phyloP scores from a whole-genome alignment of 2,329 filamentous ascomycete species.

The Penicillium thymicola region DNA sequence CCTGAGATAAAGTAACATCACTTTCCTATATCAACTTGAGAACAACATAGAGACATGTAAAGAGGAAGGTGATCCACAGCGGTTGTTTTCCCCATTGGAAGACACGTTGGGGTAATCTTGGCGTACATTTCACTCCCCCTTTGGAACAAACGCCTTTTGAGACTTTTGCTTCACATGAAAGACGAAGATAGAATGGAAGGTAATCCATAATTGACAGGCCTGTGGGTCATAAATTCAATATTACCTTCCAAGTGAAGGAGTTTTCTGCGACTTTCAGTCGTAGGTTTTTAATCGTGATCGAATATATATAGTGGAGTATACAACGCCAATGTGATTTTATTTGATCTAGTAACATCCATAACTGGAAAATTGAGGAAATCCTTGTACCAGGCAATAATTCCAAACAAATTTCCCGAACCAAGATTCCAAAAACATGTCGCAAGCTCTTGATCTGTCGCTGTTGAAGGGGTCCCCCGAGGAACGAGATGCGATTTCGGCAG shows the following conservation, averaged over 20 bases:
- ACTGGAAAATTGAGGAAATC: neutral
- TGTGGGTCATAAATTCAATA: neutral
- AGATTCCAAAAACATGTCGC: constrained; percentile 1
- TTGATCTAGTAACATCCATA: neutral
- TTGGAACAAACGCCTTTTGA: neutral
- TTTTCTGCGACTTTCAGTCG: accelerated
- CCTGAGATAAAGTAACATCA: neutral
- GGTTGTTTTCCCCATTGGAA: neutral
- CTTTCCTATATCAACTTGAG: neutral
- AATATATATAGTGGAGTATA: neutral
- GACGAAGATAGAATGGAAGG: neutral
- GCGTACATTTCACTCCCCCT: neutral
- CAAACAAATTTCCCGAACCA: neutral
- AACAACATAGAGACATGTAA: neutral
- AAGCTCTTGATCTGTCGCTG: constrained; percentile 16
- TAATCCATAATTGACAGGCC: neutral
- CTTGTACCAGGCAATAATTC: neutral
- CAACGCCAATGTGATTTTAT: too few relatives aligned
- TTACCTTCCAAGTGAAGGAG: neutral
- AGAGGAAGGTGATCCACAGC: constrained; percentile 1
- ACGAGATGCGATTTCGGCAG: constrained; percentile 7
- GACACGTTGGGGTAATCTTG: neutral
- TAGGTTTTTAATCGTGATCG: neutral
- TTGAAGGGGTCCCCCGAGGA: constrained; percentile 14
- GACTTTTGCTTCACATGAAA: neutral